Percentiles rank a stretch among this genome's conserved stretches.
phyloP scores from a whole-genome alignment of 805 yeast genomes.

The Ogataea salicorniae region DNA sequence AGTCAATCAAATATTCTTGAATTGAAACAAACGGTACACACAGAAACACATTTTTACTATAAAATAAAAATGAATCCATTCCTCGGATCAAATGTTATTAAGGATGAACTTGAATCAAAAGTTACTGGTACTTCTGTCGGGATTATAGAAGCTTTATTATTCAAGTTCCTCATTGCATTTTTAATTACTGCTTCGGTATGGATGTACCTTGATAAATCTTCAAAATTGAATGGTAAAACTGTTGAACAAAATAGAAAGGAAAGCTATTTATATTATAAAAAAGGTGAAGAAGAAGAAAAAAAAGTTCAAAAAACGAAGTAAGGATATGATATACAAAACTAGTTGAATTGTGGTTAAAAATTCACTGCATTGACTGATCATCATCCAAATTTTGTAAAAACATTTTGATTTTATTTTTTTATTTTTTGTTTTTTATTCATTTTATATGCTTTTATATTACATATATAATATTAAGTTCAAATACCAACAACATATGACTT shows the following conservation, averaged over 20 bases:
- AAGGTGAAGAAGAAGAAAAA: background rate
- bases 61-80: conserved; percentile 14
- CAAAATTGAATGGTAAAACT: conserved; percentile 15
- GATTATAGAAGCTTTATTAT: conserved; percentile 14
- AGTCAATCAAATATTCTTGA: too few species aligned
- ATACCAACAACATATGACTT: too few species aligned
- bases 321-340: too few species aligned
- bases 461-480: too few species aligned
- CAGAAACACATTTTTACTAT: background rate
- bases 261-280: background rate
- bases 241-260: conserved; percentile 18
- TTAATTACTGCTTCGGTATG: conserved; percentile 16
- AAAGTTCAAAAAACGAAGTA: background rate
- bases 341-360: too few species aligned
- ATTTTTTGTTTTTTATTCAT: too few species aligned
- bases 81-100: conserved; percentile 9
- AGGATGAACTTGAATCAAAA: conserved; percentile 3
- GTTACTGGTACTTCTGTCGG: conserved; percentile 8
- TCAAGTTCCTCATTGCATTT: conserved; percentile 23
- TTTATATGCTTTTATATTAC: too few species aligned
- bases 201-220: conserved; percentile 21
- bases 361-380: too few species aligned
- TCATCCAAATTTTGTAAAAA: too few species aligned
- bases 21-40: too few species aligned
- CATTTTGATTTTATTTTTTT: too few species aligned